Base-by-base conservation (phyloP, 2,329 filamentous ascomycete genomes). In the Aspergillus ochraceoroseus region DNA sequence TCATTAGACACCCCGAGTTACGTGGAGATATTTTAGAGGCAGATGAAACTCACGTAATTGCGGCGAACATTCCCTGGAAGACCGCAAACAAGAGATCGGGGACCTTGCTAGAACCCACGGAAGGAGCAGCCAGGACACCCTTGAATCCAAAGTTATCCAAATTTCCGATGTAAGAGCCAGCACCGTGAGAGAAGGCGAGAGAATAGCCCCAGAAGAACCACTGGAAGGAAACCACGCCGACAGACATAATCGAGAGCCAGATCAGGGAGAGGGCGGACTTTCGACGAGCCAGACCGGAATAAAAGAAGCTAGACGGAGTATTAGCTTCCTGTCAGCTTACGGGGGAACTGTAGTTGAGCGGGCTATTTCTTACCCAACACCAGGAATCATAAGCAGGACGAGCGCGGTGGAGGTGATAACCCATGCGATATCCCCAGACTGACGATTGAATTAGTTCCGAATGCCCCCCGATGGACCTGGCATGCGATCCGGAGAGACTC, bases 121-220 rank as follows among this genome's bases (percentile, higher is more conserved):
- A 88, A 2, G 86, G 86, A 13, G 73, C 75, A 25, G 73, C 87
- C 20, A 94, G 74, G 15, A 92, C 85, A 63, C 84, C 74, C 51
- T 72, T 80, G 64, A 94, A 82, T 29, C 83, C 87, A 59, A 94
- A 80, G 70, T 94, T 90, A 50, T 77, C 68, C 17, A 94, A 71
- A 55, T 88, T 75, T 43, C 87, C 87, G 48, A 94, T 85, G 63
- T 79, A 94, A 28, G 72, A 76, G 32, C 82, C 81, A 17, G 84
- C 83, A 2, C 76, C 74, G 65, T 90, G 86, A 11, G 86, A 92
- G 62, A 89, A 92, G 32, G 85, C 79, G 7, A 92, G 68, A 3
- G 84, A 88, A 63, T 87, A 94, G 32, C 87, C 87, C 87, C 87
- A 94, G 72, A 94, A 90, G 72, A 94, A 94, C 87, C 88, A 95